phyloP scores from a whole-genome alignment of 2,329 filamentous ascomycete genomes.

The Cyanodermella asteris region DNA sequence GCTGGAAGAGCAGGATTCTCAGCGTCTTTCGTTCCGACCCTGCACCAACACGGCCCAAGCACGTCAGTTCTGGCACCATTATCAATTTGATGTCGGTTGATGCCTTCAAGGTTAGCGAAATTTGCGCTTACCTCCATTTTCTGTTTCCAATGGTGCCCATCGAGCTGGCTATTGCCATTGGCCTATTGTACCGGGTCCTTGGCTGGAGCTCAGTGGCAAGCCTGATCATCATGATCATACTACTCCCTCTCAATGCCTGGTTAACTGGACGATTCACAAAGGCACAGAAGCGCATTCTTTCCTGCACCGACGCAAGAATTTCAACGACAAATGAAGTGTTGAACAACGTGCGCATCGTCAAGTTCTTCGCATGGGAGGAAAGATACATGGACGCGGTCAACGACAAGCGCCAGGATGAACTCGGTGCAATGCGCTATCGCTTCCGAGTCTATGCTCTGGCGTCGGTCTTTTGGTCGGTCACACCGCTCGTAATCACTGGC shows the following conservation, averaged over 20 bases:
- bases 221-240: conserved; percentile 68
- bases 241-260: conserved; percentile 74
- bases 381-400: conserved; percentile 71
- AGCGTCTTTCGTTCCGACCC: conserved; percentile 30
- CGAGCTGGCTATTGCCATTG: conserved; percentile 61
- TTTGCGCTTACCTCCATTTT: conserved; percentile 88
- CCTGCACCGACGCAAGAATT: conserved; percentile 85
- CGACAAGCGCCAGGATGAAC: conserved; percentile 63
- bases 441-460: conserved; percentile 85
- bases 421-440: conserved; percentile 54
- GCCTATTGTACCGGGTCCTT: conserved; percentile 71
- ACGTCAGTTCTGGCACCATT: conserved; percentile 89
- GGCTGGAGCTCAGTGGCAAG: conserved; percentile 86
- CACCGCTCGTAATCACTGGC: conserved; percentile 87
- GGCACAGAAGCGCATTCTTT: conserved; percentile 77
- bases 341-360: conserved; percentile 96
- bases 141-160: conserved; percentile 81
- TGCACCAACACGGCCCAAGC: no score
- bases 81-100: conserved; percentile 99
- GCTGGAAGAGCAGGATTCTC: conserved; percentile 24
- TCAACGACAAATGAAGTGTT: conserved; percentile 92
- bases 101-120: conserved; percentile 93
- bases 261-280: conserved; percentile 69
- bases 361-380: conserved; percentile 96
- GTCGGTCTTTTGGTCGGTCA: conserved; percentile 89